Evolutionary conservation across 352 stramenopile species (phyloP), one percentile per base, ranked within the genome.

Genomic region (Thalassiosira mediterranea): DNA sequence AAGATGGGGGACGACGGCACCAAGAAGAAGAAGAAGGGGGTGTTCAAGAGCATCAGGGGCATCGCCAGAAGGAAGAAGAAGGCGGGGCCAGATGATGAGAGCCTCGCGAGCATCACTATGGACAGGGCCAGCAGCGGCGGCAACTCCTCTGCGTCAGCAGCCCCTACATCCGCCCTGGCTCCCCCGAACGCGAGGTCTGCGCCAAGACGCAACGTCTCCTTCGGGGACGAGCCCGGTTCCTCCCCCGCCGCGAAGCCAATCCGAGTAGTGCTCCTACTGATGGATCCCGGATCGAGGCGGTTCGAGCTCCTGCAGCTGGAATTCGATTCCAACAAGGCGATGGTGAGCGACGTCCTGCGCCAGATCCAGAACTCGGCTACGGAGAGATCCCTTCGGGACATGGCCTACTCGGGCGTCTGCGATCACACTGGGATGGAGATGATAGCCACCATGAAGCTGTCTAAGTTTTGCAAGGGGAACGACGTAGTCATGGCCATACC

Each of bases 231-330:
- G 15, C 19, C 29, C 31, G 29, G 7, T 15, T 5, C n/a, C 32
- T 42, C 26, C 53, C 8, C 34, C 29, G 34, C 19, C 17, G 28
- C 40, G 0, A 69, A 69, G 61, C 68, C 76, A 1, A 74, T 79
- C 58, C 72, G 89, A 70, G 62, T 93, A 0, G 60, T 93, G 11
- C 59, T 93, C 1, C 79, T 93, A 7, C 51, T 93, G 7, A 88
- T 93, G 83, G 84, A 93, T 37, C 84, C 83, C 3, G 61, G 53
- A 8, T 86, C 83, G 11, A 77, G 82, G 48, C 62, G 77, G 28
- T 93, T 93, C 69, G 87, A 93, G 74, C 53, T 93, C 0, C 64
- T 93, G 13, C 87, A 93, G 72, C 77, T 93, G 1, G 87, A 93
- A 76, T 93, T 93, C 68, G 83, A 93, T 46, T 86, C 81, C 4